Conservation (phyloP, 495 filamentous ascomycete species). For the Hyphodiscus hymeniophilus region DNA sequence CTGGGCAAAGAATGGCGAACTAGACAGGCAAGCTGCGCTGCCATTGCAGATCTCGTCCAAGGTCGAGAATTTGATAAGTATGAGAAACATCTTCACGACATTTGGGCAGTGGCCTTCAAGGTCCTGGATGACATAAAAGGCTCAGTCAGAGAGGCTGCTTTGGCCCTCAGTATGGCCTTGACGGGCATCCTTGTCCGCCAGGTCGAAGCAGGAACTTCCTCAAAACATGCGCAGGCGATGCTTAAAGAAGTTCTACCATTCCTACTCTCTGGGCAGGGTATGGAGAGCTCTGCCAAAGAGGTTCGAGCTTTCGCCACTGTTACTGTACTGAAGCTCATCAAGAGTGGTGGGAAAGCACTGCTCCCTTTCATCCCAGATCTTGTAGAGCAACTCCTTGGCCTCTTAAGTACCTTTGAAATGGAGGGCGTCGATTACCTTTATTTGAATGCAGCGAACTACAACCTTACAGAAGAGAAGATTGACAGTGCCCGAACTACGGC, state of each 20-base stretch:
- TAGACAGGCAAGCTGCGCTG: conserved; percentile 83
- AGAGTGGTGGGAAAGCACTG: conserved; percentile 66
- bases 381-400: conserved; percentile 67
- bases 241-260: conserved; percentile 81
- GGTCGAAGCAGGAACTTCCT: conserved; percentile 70
- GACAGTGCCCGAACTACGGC: conserved; percentile 74
- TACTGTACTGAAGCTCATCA: conserved; percentile 80
- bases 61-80: conserved; percentile 70
- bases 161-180: conserved; percentile 71
- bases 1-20: conserved; percentile 88
- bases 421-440: conserved; percentile 86
- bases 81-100: conserved; percentile 71
- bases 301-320: conserved; percentile 66
- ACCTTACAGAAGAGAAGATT: conserved; percentile 71
- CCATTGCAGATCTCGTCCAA: conserved; percentile 77
- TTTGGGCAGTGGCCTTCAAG: conserved; percentile 76
- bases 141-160: conserved; percentile 71
- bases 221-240: conserved; percentile 65
- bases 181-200: conserved; percentile 75
- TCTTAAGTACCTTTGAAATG: conserved; percentile 79
- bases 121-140: conserved; percentile 92
- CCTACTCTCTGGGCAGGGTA: conserved; percentile 76
- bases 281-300: conserved; percentile 80
- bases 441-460: conserved; percentile 80
- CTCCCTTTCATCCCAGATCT: conserved; percentile 74